Percentiles rank a stretch among this genome's conserved stretches.
Evolutionary conservation across 345 rosid species (phyloP).

Genomic region (Balakata baccata): DNA sequence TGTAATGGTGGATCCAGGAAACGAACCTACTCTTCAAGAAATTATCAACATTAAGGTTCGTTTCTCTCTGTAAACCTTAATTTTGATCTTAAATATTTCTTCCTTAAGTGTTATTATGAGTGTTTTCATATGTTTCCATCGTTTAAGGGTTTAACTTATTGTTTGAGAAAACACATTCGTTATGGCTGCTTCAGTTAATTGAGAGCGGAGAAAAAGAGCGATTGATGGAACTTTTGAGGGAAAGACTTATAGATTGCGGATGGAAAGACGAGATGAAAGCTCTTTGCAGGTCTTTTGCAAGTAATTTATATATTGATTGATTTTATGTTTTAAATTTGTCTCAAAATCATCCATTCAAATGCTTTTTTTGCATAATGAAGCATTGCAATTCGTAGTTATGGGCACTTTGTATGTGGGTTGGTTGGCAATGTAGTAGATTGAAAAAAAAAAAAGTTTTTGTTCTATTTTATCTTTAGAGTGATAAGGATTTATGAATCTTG

Average conservation of each 20-base stretch:
- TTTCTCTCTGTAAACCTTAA: not conserved
- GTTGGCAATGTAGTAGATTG: not conserved
- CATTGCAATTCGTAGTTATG: not conserved
- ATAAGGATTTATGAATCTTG: not conserved
- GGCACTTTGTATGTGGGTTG: not conserved
- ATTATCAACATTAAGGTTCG: slow-evolving; percentile 60
- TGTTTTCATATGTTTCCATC: not conserved
- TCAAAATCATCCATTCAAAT: not conserved
- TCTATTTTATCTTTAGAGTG: not conserved
- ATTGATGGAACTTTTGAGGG: slow-evolving; percentile 67
- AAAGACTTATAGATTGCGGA: slow-evolving; percentile 71
- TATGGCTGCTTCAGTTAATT: slow-evolving; percentile 37
- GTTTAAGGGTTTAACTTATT: not conserved
- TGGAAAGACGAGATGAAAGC: slow-evolving; percentile 83
- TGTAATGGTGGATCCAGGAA: slow-evolving; percentile 33
- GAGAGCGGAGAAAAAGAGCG: slow-evolving; percentile 76
- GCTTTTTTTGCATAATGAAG: not conserved
- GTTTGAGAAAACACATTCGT: not conserved
- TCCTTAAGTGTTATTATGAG: not conserved
- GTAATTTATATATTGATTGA: not conserved
- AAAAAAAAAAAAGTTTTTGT: not conserved
- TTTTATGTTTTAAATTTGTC: not conserved
- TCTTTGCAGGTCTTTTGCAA: slow-evolving; percentile 64
- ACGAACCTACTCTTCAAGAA: slow-evolving; percentile 58
- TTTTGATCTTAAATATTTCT: not conserved